These are phyloP conservation scores for Suhomyces sp. DNA, from an alignment of 805 yeast genomes.

Conservation along the genomic window DNA sequence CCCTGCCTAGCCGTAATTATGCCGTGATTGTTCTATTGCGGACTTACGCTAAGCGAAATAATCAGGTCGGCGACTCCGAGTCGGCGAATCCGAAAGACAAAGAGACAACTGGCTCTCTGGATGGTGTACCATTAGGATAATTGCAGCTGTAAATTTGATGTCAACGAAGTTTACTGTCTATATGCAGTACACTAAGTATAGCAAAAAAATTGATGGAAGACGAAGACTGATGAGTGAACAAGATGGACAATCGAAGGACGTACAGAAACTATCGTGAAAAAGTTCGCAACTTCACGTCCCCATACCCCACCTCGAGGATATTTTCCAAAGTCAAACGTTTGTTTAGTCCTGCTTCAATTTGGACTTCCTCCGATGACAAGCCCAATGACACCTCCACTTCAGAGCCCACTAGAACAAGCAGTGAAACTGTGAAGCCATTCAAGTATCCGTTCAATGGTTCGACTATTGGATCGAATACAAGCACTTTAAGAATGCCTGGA, in stretches of 20 bases:
- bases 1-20: background rate
- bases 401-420: background rate
- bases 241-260: slow-evolving; percentile 37
- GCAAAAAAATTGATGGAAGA: background rate
- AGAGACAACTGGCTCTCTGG: background rate
- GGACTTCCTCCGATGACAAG: background rate
- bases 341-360: slow-evolving; percentile 11
- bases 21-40: background rate
- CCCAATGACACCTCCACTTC: background rate
- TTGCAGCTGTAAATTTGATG: no score
- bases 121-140: background rate
- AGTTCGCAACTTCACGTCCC: slow-evolving; percentile 18
- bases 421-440: background rate
- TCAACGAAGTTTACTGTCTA: no score
- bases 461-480: background rate
- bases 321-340: slow-evolving; percentile 28
- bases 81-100: background rate
- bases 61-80: background rate
- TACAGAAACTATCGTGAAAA: slow-evolving; percentile 26
- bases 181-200: background rate
- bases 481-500: slow-evolving; percentile 9
- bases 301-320: slow-evolving; percentile 23
- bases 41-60: no score
- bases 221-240: background rate
- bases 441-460: slow-evolving; percentile 1